Percentiles rank a stretch among this genome's conserved stretches.
phyloP scores from a whole-genome alignment of 2,329 filamentous ascomycete genomes.

The Xylariaceae sp. region DNA sequence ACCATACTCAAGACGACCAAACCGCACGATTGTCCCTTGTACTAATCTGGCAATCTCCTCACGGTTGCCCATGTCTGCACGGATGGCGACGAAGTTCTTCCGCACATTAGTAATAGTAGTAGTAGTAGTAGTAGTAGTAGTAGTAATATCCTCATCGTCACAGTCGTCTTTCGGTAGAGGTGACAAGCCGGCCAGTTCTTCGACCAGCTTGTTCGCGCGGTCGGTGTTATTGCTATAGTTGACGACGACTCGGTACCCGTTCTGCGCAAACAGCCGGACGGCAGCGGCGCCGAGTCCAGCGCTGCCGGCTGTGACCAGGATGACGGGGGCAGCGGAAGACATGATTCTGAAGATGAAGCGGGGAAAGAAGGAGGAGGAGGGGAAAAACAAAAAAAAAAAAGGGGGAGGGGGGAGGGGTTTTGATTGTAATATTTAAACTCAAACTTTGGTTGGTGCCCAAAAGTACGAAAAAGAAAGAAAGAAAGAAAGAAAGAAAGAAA shows the following conservation, averaged over 20 bases:
- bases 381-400: not conserved
- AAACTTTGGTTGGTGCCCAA: no score
- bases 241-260: conserved; percentile 64
- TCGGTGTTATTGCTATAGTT: conserved; percentile 63
- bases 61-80: conserved; percentile 60
- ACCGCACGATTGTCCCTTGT: conserved; percentile 48
- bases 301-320: conserved; percentile 46
- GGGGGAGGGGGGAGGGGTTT: no score
- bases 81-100: conserved; percentile 44
- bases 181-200: conserved; percentile 48
- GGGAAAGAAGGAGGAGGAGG: not conserved
- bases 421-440: no score
- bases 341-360: conserved; percentile 8
- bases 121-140: no score
- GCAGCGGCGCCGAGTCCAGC: conserved; percentile 68
- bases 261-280: conserved; percentile 58
- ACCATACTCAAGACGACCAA: conserved; percentile 59
- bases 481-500: no score
- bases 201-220: conserved; percentile 53
- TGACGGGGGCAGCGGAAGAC: conserved; percentile 29
- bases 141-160: not conserved
- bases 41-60: conserved; percentile 56
- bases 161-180: conserved; percentile 2
- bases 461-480: no score
- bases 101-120: no score